phyloP scores from a whole-genome alignment of 2,329 filamentous ascomycete genomes.

The Leptographium procerum region DNA sequence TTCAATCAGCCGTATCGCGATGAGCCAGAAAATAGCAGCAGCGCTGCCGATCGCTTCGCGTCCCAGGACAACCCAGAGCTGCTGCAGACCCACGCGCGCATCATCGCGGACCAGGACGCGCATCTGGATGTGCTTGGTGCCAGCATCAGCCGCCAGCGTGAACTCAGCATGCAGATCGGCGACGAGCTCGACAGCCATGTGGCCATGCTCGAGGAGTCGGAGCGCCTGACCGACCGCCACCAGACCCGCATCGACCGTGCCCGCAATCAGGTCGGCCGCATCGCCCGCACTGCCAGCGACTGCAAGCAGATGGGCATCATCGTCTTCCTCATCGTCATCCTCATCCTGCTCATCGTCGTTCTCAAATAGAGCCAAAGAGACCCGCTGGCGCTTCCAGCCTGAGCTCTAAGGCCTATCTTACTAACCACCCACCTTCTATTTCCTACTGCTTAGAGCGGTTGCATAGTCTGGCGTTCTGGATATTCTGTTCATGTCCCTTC shows the following conservation, averaged over 20 bases:
- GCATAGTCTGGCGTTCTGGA: constrained; percentile 1
- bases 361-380: constrained; percentile 55
- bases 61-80: constrained; percentile 65
- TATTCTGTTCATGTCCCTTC: neutral
- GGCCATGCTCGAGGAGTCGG: constrained; percentile 78
- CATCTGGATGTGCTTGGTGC: constrained; percentile 83
- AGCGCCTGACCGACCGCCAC: constrained; percentile 72
- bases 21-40: constrained; percentile 42
- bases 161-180: constrained; percentile 90
- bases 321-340: constrained; percentile 68
- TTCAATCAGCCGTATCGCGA: constrained; percentile 55
- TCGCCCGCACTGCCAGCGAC: constrained; percentile 65
- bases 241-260: constrained; percentile 65
- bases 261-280: constrained; percentile 55
- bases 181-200: constrained; percentile 91
- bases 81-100: constrained; percentile 68
- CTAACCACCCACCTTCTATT: neutral
- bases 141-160: constrained; percentile 77
- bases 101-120: constrained; percentile 82
- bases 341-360: constrained; percentile 73
- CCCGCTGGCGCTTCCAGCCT: neutral
- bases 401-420: neutral
- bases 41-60: constrained; percentile 28
- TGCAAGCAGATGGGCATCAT: constrained; percentile 81
- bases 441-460: neutral